Conservation (phyloP, 257 asterid species). For the Nicotiana paniculata region DNA sequence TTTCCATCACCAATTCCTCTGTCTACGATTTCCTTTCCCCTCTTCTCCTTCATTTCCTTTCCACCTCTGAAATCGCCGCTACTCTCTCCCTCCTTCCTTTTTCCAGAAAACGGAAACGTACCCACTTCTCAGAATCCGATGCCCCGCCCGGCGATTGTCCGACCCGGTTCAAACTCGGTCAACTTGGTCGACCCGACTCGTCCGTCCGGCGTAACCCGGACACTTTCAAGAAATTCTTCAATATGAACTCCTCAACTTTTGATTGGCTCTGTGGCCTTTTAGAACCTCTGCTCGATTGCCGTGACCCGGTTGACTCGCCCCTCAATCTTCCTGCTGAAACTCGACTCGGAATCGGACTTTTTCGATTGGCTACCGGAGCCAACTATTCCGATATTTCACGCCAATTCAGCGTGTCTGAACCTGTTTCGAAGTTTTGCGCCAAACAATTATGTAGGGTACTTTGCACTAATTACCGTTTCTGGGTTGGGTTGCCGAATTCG, state of each 20-base stretch:
- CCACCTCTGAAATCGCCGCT: slow-evolving; percentile 44
- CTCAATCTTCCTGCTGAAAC: slow-evolving; percentile 50
- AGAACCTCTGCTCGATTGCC: slow-evolving; percentile 82
- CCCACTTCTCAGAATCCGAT: slow-evolving; percentile 9
- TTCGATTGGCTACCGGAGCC: slow-evolving; percentile 69
- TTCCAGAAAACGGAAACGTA: slow-evolving; percentile 58
- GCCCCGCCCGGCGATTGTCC: slow-evolving; percentile 6
- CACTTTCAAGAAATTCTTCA: slow-evolving; percentile 43
- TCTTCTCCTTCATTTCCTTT: slow-evolving; percentile 46
- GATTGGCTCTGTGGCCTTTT: slow-evolving; percentile 87
- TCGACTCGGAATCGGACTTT: slow-evolving; percentile 77
- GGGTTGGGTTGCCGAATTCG: slow-evolving; percentile 68
- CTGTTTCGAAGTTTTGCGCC: slow-evolving; percentile 53
- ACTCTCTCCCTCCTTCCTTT: slow-evolving; percentile 29
- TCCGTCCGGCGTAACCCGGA: slow-evolving; percentile 41
- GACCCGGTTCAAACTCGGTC: slow-evolving; percentile 16
- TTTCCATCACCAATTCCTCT: slow-evolving; percentile 10
- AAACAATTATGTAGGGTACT: slow-evolving; percentile 84
- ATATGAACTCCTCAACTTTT: slow-evolving; percentile 57
- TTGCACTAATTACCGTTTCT: slow-evolving; percentile 79
- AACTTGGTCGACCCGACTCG: slow-evolving; percentile 13
- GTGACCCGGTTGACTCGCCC: slow-evolving; percentile 72
- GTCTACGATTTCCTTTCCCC: slow-evolving; percentile 17
- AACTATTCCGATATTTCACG: slow-evolving; percentile 42
- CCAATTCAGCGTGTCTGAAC: slow-evolving; percentile 48